Evolutionary conservation across 2,329 filamentous ascomycete species (phyloP), one percentile per base, ranked within the genome.

Genomic region (Plectosphaerella cucumerina): DNA sequence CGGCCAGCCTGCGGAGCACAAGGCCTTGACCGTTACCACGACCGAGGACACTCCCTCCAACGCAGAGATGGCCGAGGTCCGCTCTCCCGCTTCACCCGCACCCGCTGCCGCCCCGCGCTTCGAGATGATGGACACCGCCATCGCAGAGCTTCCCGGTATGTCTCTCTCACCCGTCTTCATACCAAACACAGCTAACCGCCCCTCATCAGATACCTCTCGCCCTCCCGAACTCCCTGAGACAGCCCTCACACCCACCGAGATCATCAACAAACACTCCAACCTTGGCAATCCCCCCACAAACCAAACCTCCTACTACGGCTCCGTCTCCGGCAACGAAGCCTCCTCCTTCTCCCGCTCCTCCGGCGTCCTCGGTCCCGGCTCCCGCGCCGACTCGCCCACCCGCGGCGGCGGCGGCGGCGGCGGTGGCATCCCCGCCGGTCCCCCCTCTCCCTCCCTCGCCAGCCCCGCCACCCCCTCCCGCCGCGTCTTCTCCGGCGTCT

Each of bases 61-160:
- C 23, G 68, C 70, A 6, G 74, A 74, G 6, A 66, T 70, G 57
- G 69, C 72, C 44, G 70, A 70, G 20, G 65, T 60, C 50, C 52
- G 58, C 59, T 18, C 48, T 2, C 50, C 49, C 3, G 22, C 34
- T 44, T 48, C 26, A 15, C 31, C 47, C 23, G 20, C 17, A 14
- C 39, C 51, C 22, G 17, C 22, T 37, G 47, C 37, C 23, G 45
- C 37, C 20, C 45, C 46, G 37, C 47, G 10, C 17, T 48, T 22
- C 45, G 76, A 79, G 58, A 72, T 78, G 65, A 66, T 62, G 2
- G 67, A 72, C 48, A 74, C 67, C 1, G 66, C 68, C 11, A 58
- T 78, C n/a, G 67, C 67, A 6, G 78, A 82, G 56, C 61, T 82
- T 39, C 64, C 63, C 51, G 75, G 78, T 78, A 65, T 57, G 71